These are phyloP conservation scores for Uronychia binucleata DNA, from an alignment of 73 alveolate genomes.

Conservation along the genomic window DNA sequence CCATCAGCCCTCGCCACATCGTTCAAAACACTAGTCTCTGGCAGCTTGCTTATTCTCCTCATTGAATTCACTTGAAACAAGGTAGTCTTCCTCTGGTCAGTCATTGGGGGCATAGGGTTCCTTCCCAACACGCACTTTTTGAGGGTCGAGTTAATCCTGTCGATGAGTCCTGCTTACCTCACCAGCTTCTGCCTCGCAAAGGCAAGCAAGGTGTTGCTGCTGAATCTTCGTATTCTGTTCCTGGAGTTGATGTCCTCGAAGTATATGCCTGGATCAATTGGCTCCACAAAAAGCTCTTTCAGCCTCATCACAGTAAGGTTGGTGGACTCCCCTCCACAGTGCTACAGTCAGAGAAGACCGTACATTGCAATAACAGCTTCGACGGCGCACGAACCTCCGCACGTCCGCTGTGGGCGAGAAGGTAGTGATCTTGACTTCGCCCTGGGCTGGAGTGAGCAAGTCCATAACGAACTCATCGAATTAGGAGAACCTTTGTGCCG, in stretches of 20 bases:
- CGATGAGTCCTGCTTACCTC: no score
- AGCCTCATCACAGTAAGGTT: not conserved
- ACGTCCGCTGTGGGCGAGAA: not conserved
- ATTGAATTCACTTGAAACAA: no score
- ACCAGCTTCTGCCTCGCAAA: not conserved
- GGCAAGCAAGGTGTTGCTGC: not conserved
- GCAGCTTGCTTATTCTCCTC: no score
- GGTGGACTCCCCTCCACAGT: not conserved
- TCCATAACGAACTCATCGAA: not conserved
- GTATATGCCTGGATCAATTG: not conserved
- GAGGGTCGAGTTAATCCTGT: no score
- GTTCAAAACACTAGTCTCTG: no score
- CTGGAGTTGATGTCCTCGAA: not conserved
- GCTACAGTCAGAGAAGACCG: not conserved
- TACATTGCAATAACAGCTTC: not conserved
- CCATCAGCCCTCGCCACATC: no score
- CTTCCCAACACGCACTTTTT: no score
- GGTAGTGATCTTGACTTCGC: not conserved
- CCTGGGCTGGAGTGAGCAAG: not conserved
- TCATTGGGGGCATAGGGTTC: no score
- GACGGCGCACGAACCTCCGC: not conserved
- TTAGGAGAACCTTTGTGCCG: not conserved
- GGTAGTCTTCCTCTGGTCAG: no score
- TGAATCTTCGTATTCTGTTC: not conserved
- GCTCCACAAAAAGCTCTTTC: not conserved